Conservation (phyloP, 73 alveolate genomes). For the Paraurostyla sp. region DNA sequence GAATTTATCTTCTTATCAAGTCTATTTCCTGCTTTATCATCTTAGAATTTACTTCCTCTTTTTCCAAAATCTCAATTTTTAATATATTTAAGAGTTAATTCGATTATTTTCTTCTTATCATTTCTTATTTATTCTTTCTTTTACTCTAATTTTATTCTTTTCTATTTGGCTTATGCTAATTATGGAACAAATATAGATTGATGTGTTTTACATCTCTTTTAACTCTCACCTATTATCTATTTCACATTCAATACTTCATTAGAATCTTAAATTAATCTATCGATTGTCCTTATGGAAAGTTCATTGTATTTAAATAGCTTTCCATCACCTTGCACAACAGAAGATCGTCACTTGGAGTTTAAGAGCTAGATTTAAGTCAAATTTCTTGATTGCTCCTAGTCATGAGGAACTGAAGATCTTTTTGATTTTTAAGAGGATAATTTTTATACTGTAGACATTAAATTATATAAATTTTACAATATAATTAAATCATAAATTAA, state of each 20-base stretch:
- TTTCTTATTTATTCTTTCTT: not conserved
- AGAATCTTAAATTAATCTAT: not conserved
- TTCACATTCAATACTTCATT: not conserved
- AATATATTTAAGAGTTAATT: not conserved
- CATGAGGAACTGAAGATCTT: too few species aligned
- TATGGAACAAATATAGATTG: conserved; percentile 6
- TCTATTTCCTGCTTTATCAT: conserved; percentile 26
- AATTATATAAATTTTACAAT: not conserved
- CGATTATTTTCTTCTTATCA: not conserved
- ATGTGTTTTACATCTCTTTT: not conserved
- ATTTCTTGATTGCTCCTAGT: conserved; percentile 19
- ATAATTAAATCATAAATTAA: not conserved
- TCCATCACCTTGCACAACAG: not conserved
- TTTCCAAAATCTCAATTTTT: not conserved
- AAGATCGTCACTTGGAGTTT: not conserved
- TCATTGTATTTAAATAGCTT: conserved; percentile 7
- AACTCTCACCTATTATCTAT: not conserved
- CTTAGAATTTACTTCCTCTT: not conserved
- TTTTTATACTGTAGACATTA: not conserved
- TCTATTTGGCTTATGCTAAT: not conserved
- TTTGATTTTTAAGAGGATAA: too few species aligned
- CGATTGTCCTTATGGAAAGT: not conserved
- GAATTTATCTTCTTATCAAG: not conserved
- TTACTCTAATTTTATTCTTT: not conserved
- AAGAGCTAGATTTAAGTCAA: not conserved